These are phyloP conservation scores for Tricholoma furcatifolium DNA, from an alignment of 768 basidiomycete species.

Conservation along the genomic window DNA sequence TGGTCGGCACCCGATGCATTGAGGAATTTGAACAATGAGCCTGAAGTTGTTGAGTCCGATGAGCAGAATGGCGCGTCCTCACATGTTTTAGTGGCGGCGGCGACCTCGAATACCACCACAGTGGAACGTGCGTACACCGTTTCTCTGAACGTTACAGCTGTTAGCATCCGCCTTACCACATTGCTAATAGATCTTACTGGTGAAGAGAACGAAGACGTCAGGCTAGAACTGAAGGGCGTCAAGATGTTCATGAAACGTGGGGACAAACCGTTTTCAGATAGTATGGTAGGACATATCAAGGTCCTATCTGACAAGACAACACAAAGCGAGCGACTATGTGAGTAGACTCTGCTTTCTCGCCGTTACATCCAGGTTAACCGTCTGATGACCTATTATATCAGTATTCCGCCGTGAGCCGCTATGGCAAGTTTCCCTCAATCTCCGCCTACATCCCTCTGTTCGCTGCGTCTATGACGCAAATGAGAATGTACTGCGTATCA, in stretches of 20 bases:
- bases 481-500: slow-evolving; percentile 54
- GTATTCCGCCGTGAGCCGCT: slow-evolving; percentile 73
- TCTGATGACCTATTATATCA: slow-evolving; percentile 23
- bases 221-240: slow-evolving; percentile 57
- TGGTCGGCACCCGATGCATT: slow-evolving; percentile 14
- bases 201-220: slow-evolving; percentile 61
- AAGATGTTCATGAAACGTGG: slow-evolving; percentile 62
- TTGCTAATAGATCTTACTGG: slow-evolving; percentile 47
- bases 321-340: slow-evolving; percentile 45
- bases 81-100: slow-evolving; percentile 17
- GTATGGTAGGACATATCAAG: slow-evolving; percentile 61
- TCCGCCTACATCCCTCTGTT: slow-evolving; percentile 51
- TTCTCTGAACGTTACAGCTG: background rate
- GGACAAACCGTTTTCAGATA: slow-evolving; percentile 54
- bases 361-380: background rate
- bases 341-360: slow-evolving; percentile 18
- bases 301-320: slow-evolving; percentile 46
- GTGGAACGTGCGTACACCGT: slow-evolving; percentile 16
- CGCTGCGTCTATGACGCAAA: slow-evolving; percentile 57
- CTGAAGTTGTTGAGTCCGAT: background rate
- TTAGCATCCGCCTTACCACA: background rate
- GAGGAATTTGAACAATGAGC: background rate
- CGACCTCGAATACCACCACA: slow-evolving; percentile 9
- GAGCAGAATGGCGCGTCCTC: background rate
- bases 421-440: slow-evolving; percentile 69